Evolutionary conservation across 2,329 filamentous ascomycete species (phyloP).

Genomic region (Xylariales sp.): DNA sequence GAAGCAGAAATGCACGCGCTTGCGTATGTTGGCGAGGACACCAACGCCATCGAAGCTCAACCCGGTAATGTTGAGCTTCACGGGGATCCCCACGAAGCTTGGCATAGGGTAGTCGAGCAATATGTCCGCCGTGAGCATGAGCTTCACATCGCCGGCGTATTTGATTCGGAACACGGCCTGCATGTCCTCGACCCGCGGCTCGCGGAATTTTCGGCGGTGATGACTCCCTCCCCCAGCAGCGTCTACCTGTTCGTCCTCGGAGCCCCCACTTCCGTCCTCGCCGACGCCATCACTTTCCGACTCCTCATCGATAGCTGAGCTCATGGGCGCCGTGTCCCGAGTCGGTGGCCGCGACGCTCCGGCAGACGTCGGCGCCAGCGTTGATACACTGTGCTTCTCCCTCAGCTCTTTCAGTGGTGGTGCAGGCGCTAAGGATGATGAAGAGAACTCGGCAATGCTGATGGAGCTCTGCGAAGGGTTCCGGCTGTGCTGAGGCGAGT

Average conservation of each 20-base stretch:
- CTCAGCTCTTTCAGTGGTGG: slow-evolving; percentile 46
- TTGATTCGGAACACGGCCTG: slow-evolving; percentile 89
- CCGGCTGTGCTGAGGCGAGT: slow-evolving; percentile 39
- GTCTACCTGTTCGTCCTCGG: slow-evolving; percentile 18
- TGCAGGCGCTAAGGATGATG: slow-evolving; percentile 30
- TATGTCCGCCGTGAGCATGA: slow-evolving; percentile 91
- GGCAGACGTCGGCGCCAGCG: slow-evolving; percentile 51
- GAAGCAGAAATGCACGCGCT: slow-evolving; percentile 89
- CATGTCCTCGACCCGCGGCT: slow-evolving; percentile 78
- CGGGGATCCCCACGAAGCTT: slow-evolving; percentile 91
- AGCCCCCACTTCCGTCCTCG: slow-evolving; percentile 18
- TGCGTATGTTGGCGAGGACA: slow-evolving; percentile 85
- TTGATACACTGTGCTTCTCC: slow-evolving; percentile 61
- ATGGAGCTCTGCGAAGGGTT: slow-evolving; percentile 43
- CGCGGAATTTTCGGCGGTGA: slow-evolving; percentile 54
- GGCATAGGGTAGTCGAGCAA: slow-evolving; percentile 97
- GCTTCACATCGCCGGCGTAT: slow-evolving; percentile 81
- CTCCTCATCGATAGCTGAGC: slow-evolving; percentile 16
- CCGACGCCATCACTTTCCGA: slow-evolving; percentile 8
- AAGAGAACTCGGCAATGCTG: slow-evolving; percentile 38
- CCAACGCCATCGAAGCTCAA: slow-evolving; percentile 93
- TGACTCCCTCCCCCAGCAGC: slow-evolving; percentile 28
- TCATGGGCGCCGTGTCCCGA: slow-evolving; percentile 41
- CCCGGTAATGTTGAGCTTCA: slow-evolving; percentile 92
- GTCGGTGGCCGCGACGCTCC: slow-evolving; percentile 54